These are phyloP conservation scores for Cicer yamashitae DNA, from an alignment of 306 rosid species.

Conservation along the genomic window DNA sequence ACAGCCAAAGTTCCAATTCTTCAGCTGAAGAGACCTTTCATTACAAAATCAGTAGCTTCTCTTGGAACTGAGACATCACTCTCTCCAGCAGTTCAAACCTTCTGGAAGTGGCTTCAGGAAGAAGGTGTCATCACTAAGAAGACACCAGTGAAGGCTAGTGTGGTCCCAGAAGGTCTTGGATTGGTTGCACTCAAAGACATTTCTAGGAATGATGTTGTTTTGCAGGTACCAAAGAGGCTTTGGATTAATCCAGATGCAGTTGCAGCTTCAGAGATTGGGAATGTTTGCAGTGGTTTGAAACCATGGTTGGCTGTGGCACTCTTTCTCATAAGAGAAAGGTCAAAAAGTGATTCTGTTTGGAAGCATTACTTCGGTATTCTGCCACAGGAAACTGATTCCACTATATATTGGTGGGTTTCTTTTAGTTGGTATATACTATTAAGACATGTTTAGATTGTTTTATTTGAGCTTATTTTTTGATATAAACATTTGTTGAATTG, in stretches of 20 bases:
- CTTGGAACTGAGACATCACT: conserved; percentile 63
- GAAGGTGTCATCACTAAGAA: conserved; percentile 81
- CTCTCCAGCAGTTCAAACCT: conserved; percentile 63
- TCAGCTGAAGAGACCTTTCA: conserved; percentile 47
- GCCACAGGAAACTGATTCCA: conserved; percentile 77
- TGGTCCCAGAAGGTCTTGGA: conserved; percentile 83
- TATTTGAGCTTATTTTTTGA: too few relatives aligned
- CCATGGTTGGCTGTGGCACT: conserved; percentile 91
- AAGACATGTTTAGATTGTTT: background rate
- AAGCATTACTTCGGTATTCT: conserved; percentile 73
- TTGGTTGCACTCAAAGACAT: conserved; percentile 70
- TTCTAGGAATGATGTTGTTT: conserved; percentile 74
- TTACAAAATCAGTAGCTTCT: conserved; percentile 48
- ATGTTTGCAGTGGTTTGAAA: conserved; percentile 73
- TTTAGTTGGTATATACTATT: conserved; percentile 20
- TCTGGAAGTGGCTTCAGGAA: conserved; percentile 87
- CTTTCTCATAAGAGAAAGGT: conserved; percentile 72
- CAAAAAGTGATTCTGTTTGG: conserved; percentile 71
- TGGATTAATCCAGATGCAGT: conserved; percentile 98
- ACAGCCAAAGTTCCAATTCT: conserved; percentile 19
- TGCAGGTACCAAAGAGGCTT: conserved; percentile 89
- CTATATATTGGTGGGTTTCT: conserved; percentile 87
- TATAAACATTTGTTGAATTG: background rate
- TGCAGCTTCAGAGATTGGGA: conserved; percentile 82
- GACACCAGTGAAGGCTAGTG: conserved; percentile 77